Conservation (phyloP, 495 filamentous ascomycete genomes). For the Neurospora sp. region DNA sequence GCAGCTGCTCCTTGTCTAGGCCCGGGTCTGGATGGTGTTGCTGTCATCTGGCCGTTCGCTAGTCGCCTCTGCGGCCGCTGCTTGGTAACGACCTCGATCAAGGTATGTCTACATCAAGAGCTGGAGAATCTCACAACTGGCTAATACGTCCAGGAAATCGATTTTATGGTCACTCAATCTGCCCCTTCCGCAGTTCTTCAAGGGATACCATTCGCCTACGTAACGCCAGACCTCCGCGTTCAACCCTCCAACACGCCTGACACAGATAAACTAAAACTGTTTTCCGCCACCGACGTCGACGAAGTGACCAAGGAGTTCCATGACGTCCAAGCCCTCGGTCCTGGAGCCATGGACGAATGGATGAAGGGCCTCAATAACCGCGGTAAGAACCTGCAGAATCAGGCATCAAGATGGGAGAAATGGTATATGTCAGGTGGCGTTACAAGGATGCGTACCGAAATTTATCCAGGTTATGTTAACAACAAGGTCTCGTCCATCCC, state of each 20-base stretch:
- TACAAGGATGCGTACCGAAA: slow-evolving; percentile 23
- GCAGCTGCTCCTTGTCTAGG: slow-evolving; percentile 34
- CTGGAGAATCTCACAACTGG: background rate
- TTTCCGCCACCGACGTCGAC: slow-evolving; percentile 47
- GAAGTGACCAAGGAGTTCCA: slow-evolving; percentile 45
- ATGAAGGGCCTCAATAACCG: slow-evolving; percentile 54
- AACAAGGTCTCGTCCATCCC: background rate
- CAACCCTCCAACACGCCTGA: slow-evolving; percentile 44
- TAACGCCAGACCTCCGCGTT: slow-evolving; percentile 47
- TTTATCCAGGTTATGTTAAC: slow-evolving; percentile 15
- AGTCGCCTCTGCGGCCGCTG: slow-evolving; percentile 52
- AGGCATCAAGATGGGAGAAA: slow-evolving; percentile 59
- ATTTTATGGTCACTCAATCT: slow-evolving; percentile 48
- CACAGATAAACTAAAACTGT: slow-evolving; percentile 44
- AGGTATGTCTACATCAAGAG: slow-evolving; percentile 36
- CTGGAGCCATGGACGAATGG: slow-evolving; percentile 60
- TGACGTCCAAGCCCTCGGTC: slow-evolving; percentile 47
- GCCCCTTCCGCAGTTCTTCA: slow-evolving; percentile 47
- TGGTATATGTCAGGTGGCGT: slow-evolving; percentile 49
- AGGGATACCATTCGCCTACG: slow-evolving; percentile 54
- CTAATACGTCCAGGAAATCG: slow-evolving; percentile 47
- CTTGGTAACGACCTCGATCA: slow-evolving; percentile 44
- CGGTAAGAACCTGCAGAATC: slow-evolving; percentile 45
- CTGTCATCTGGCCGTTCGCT: slow-evolving; percentile 56
- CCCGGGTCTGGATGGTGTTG: slow-evolving; percentile 42